Conservation (phyloP, 2,329 filamentous ascomycete genomes). For the Clarireedia paspali region DNA sequence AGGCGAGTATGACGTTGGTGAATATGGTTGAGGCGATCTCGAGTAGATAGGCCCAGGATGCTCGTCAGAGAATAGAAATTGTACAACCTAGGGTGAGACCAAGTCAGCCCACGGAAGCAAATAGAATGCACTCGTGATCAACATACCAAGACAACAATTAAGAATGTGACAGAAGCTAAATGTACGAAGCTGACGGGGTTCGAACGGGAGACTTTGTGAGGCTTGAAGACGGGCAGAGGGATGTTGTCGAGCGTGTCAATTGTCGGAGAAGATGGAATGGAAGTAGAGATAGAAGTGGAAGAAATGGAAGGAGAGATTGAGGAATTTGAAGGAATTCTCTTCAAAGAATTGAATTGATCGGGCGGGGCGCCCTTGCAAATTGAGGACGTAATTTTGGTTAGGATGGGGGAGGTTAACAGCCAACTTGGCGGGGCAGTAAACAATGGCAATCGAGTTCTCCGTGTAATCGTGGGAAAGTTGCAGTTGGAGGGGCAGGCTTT, state of each 20-base stretch:
- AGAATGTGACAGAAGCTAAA: conserved; percentile 27
- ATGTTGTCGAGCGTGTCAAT: background rate
- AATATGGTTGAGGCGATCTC: conserved; percentile 28
- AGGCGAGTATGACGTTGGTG: conserved; percentile 34
- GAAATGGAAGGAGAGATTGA: background rate
- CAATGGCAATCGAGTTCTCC: background rate
- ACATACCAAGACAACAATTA: conserved; percentile 28
- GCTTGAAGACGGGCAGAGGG: conserved; percentile 7
- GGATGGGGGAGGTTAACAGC: conserved; percentile 4
- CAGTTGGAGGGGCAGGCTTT: background rate
- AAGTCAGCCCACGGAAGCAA: background rate
- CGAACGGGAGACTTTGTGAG: conserved; percentile 20
- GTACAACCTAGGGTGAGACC: conserved; percentile 36
- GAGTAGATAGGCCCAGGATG: conserved; percentile 28
- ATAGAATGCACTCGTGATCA: background rate
- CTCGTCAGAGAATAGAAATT: conserved; percentile 38
- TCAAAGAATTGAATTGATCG: background rate
- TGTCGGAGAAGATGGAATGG: conserved; percentile 6
- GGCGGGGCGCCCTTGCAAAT: conserved; percentile 10
- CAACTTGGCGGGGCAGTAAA: conserved; percentile 8
- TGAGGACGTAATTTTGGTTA: conserved; percentile 12
- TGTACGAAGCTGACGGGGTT: conserved; percentile 25
- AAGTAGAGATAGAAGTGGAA: conserved; percentile 4
- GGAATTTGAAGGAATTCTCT: background rate
- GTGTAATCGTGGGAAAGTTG: background rate